Evolutionary conservation across 345 rosid species (phyloP).

Genomic region (Stellera chamaejasme): DNA sequence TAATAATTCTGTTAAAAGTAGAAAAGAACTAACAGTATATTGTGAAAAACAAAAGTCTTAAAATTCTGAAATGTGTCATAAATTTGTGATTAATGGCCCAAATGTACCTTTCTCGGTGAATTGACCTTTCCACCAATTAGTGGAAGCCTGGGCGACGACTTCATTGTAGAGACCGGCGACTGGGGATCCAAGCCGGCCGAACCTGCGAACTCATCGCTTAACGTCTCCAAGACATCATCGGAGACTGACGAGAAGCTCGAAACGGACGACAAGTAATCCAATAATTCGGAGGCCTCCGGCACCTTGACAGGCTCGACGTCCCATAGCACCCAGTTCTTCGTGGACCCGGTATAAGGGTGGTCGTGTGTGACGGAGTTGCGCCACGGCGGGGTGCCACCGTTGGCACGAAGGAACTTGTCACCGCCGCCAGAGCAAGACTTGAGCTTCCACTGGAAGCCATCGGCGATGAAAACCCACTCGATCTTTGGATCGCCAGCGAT

Average conservation of each 20-base stretch:
- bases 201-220: constrained; percentile 24
- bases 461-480: constrained; percentile 76
- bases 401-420: constrained; percentile 61
- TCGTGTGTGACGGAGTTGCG: constrained; percentile 85
- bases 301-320: constrained; percentile 49
- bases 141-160: too few relatives aligned
- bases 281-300: constrained; percentile 12
- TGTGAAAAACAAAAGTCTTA: too few relatives aligned
- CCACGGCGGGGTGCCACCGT: constrained; percentile 95
- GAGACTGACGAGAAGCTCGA: constrained; percentile 45
- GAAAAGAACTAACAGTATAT: too few relatives aligned
- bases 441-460: constrained; percentile 60
- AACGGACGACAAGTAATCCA: constrained; percentile 38
- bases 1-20: too few relatives aligned
- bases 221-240: constrained; percentile 29
- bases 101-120: too few relatives aligned
- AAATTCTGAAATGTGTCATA: too few relatives aligned
- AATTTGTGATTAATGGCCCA: too few relatives aligned
- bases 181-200: constrained; percentile 34
- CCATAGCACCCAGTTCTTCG: constrained; percentile 73
- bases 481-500: constrained; percentile 36
- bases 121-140: too few relatives aligned
- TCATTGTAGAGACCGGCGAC: constrained; percentile 18
- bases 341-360: constrained; percentile 49
- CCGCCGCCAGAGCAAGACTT: constrained; percentile 50